Percentiles rank a stretch among this genome's conserved stretches.
phyloP scores from a whole-genome alignment of 345 rosid species.

The Alliaria petiolata region DNA sequence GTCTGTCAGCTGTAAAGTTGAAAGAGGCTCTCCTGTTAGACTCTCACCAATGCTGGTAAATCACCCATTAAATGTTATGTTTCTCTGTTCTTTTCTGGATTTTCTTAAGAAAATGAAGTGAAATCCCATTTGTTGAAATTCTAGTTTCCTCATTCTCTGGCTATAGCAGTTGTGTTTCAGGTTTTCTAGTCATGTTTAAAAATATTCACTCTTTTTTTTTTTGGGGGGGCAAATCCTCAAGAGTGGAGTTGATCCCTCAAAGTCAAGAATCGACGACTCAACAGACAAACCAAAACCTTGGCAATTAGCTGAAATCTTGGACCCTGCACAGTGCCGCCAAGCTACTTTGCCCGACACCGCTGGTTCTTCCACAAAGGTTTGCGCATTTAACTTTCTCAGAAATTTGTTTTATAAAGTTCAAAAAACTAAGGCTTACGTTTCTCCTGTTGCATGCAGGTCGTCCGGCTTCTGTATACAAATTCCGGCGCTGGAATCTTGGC shows the following conservation, averaged over 20 bases:
- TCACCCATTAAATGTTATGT: not conserved
- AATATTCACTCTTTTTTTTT: not conserved
- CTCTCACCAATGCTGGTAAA: conserved; percentile 62
- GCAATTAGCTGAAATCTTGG: conserved; percentile 71
- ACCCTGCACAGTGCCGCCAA: conserved; percentile 54
- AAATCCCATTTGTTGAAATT: too few species aligned
- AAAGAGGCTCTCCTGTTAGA: conserved; percentile 80
- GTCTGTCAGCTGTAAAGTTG: conserved; percentile 65
- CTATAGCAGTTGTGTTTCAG: too few species aligned
- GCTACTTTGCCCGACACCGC: conserved; percentile 58
- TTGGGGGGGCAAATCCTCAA: conserved; percentile 34
- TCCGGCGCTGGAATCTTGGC: conserved; percentile 82
- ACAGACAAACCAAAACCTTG: conserved; percentile 63
- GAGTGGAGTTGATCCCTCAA: conserved; percentile 81
- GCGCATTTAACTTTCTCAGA: conserved; percentile 3
- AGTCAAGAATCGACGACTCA: conserved; percentile 62
- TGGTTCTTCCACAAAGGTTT: conserved; percentile 73
- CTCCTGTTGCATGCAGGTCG: conserved; percentile 48
- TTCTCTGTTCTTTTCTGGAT: too few species aligned
- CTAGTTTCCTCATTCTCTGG: too few species aligned
- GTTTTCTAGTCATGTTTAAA: not conserved
- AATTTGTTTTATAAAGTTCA: not conserved
- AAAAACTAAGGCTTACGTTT: not conserved
- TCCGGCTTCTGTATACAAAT: conserved; percentile 82
- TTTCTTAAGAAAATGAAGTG: too few species aligned